Evolutionary conservation across 331 rosid genomes (phyloP), one percentile per base, ranked within the genome.

Genomic region (Rosa hybrid): DNA sequence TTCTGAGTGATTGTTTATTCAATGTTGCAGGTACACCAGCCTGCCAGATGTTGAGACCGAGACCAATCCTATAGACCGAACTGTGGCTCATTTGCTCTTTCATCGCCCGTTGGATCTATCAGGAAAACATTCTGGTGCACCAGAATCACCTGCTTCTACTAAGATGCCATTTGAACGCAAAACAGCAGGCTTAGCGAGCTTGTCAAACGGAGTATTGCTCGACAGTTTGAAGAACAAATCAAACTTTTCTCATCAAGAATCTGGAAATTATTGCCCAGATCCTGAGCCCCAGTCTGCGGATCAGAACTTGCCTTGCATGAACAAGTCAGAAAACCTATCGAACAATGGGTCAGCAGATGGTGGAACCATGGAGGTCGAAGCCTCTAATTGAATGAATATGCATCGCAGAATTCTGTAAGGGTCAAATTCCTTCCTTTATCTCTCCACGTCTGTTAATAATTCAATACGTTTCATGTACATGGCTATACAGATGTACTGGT

Each of bases 81-180:
- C 87, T 20, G 91, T 96, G 82, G 99, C 99, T 77, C 97, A 90
- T 83, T 87, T 96, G 84, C 98, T 96, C 84, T 96, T 96, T 75
- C 91, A 92, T 77, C 85, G 91, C 77, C 97, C 96, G 41, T 51
- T 81, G 74, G 94, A 90, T 78, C 77, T 82, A 8, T 82, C 86
- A 3, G 90, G 86, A 79, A 87, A 86, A 78, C 87, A 72, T 70
- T 72, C 83, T 6, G 93, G 87, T 27, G 76, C 81, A 54, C 83
- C 88, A 49, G 91, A 87, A 79, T 86, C 86, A 2, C 89, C 90
- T 56, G 44, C 78, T 82, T 80, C 94, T 74, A 7, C 85, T 16
- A 87, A 87, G 86, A 76, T 81, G 13, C 83, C 84, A 53, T 54
- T 53, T 63, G 89, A 87, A 78, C 72, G 56, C 86, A 86, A 79